A percentile compares a stretch with the other conserved stretches of the same genome.
These are phyloP conservation scores for Russula dissimulans DNA, from an alignment of 768 basidiomycete species.

Conservation along the genomic window DNA sequence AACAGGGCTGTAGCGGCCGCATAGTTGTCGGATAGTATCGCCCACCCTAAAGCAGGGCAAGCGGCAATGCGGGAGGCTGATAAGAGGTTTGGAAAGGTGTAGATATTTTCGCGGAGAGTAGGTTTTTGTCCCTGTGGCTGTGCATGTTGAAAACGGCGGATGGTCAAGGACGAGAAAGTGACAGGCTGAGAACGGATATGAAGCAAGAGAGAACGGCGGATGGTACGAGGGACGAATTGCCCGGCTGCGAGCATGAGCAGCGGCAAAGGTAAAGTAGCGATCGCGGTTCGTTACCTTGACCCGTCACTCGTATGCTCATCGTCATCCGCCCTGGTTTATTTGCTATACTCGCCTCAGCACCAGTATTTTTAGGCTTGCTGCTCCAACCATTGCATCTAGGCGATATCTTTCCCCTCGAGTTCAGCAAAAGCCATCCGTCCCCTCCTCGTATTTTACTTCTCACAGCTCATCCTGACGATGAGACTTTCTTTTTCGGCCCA, in stretches of 20 bases:
- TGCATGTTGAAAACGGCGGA: conserved; percentile 8
- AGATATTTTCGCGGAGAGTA: conserved; percentile 72
- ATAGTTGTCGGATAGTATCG: conserved; percentile 75
- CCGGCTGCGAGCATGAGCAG: background rate
- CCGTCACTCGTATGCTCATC: background rate
- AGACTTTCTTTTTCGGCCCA: conserved; percentile 89
- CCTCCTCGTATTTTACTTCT: conserved; percentile 45
- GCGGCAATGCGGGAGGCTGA: conserved; percentile 82
- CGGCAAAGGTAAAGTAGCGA: background rate
- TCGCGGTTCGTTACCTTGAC: too few relatives aligned
- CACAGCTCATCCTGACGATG: conserved; percentile 93
- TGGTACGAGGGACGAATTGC: background rate
- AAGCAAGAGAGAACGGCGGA: background rate
- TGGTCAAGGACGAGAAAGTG: background rate
- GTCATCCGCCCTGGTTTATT: background rate
- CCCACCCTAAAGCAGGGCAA: conserved; percentile 89
- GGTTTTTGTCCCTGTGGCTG: conserved; percentile 10
- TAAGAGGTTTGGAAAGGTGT: conserved; percentile 87
- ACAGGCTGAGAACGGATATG: background rate
- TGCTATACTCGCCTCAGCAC: background rate
- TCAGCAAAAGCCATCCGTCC: background rate
- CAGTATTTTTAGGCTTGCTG: conserved; percentile 3
- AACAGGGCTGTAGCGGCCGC: conserved; percentile 73
- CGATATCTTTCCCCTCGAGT: background rate
- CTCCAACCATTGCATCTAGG: background rate